These are phyloP conservation scores for Sporothrix pseudoabietina DNA, from an alignment of 2,329 filamentous ascomycete species.

Conservation along the genomic window DNA sequence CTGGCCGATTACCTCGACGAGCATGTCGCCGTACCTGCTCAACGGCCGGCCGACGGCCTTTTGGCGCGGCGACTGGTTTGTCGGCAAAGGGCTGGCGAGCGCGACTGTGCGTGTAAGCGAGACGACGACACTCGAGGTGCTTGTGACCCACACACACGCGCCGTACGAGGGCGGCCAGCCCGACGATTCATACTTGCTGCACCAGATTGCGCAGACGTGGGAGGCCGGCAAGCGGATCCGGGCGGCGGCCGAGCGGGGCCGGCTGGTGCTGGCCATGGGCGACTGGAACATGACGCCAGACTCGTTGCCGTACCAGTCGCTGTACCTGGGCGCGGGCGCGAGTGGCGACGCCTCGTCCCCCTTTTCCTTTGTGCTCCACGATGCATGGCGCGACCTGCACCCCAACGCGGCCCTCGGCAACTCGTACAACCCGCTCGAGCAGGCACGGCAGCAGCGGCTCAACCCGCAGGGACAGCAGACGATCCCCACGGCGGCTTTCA, in stretches of 20 bases:
- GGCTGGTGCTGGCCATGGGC: conserved; percentile 81
- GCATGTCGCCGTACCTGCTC: conserved; percentile 83
- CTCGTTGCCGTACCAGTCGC: conserved; percentile 79
- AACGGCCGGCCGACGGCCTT: conserved; percentile 93
- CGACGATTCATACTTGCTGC: conserved; percentile 79
- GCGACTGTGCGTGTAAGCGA: conserved; percentile 70
- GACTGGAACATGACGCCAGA: conserved; percentile 97
- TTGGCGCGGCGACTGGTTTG: conserved; percentile 93
- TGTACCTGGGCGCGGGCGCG: conserved; percentile 60
- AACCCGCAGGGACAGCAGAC: background rate
- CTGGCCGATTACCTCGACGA: conserved; percentile 90
- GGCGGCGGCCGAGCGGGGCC: conserved; percentile 71
- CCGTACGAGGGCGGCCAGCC: conserved; percentile 75
- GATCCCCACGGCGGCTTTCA: conserved; percentile 75
- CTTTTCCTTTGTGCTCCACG: conserved; percentile 71
- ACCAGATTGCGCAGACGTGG: conserved; percentile 92
- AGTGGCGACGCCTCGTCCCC: conserved; percentile 46
- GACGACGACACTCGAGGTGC: conserved; percentile 75
- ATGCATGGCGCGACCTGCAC: conserved; percentile 82
- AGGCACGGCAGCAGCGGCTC: conserved; percentile 59
- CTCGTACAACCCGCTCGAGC: conserved; percentile 65
- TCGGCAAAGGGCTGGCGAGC: conserved; percentile 89
- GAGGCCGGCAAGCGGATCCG: conserved; percentile 88
- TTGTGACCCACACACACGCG: conserved; percentile 88
- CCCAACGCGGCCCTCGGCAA: conserved; percentile 81